Percentiles rank a stretch among this genome's conserved stretches.
phyloP scores from a whole-genome alignment of 306 rosid genomes.

The Calophaca sinica region DNA sequence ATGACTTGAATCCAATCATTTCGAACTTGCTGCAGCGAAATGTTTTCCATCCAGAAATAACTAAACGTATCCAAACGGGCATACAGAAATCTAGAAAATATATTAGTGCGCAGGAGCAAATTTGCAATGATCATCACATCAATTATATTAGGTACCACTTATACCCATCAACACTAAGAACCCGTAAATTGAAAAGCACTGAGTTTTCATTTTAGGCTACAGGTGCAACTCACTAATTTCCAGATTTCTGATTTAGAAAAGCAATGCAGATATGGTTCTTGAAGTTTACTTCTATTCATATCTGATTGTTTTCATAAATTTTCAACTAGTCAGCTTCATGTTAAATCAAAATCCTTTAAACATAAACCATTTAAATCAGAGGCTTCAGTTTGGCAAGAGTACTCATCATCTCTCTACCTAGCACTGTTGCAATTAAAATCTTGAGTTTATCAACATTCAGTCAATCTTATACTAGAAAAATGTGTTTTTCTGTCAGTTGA shows the following conservation, averaged over 20 bases:
- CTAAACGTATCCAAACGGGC: conserved; percentile 9
- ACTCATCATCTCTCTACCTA: not conserved
- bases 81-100: conserved; percentile 9
- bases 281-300: conserved; percentile 3
- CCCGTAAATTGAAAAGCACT: not conserved
- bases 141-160: conserved; percentile 30
- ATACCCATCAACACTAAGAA: conserved; percentile 23
- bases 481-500: not conserved
- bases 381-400: conserved; percentile 11
- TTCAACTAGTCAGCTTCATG: not conserved
- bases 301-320: conserved; percentile 11
- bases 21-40: conserved; percentile 1
- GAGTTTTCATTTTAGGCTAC: not conserved
- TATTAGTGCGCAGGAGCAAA: not conserved
- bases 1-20: conserved; percentile 11
- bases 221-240: too few relatives aligned
- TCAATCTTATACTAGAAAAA: conserved; percentile 1
- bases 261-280: conserved; percentile 3
- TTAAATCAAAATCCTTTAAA: not conserved
- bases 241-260: too few relatives aligned
- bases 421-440: not conserved
- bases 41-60: conserved; percentile 2
- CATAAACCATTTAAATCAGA: conserved; percentile 11
- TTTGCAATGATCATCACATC: not conserved
- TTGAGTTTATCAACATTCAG: not conserved